A percentile compares a stretch with the other conserved stretches of the same genome.
These are phyloP conservation scores for Solanum ahanhuiri DNA, from an alignment of 257 asterid genomes.

Conservation along the genomic window DNA sequence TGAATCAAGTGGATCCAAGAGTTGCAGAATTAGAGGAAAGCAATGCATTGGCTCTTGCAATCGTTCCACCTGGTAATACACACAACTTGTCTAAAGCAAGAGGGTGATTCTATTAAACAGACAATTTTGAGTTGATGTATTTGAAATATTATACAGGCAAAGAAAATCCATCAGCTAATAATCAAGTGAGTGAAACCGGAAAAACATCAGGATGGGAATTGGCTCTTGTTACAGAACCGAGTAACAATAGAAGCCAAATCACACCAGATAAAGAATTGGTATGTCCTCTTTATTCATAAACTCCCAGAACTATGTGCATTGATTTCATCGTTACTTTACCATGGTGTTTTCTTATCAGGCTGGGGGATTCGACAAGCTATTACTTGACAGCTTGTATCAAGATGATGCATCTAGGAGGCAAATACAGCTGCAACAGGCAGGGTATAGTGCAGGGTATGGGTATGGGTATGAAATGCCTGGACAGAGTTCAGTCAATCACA, in stretches of 20 bases:
- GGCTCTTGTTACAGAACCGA: conserved; percentile 67
- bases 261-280: conserved; percentile 39
- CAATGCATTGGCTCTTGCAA: conserved; percentile 79
- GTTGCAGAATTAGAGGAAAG: conserved; percentile 43
- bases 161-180: conserved; percentile 7
- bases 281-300: not conserved
- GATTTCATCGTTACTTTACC: not conserved
- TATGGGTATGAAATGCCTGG: conserved; percentile 25
- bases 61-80: conserved; percentile 49
- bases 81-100: not conserved
- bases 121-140: not conserved
- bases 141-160: conserved; percentile 23
- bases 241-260: conserved; percentile 37
- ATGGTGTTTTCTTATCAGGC: conserved; percentile 27
- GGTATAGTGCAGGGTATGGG: conserved; percentile 35
- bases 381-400: conserved; percentile 79
- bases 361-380: conserved; percentile 66
- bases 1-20: conserved; percentile 37
- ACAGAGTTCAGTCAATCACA: conserved; percentile 26
- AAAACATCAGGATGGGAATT: conserved; percentile 73
- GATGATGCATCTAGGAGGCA: conserved; percentile 53
- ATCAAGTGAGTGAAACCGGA: conserved; percentile 23
- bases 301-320: not conserved
- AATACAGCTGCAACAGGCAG: conserved; percentile 51
- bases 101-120: not conserved